Evolutionary conservation across 805 yeast genomes (phyloP).

Genomic region (Komagataella mondaviorum): DNA sequence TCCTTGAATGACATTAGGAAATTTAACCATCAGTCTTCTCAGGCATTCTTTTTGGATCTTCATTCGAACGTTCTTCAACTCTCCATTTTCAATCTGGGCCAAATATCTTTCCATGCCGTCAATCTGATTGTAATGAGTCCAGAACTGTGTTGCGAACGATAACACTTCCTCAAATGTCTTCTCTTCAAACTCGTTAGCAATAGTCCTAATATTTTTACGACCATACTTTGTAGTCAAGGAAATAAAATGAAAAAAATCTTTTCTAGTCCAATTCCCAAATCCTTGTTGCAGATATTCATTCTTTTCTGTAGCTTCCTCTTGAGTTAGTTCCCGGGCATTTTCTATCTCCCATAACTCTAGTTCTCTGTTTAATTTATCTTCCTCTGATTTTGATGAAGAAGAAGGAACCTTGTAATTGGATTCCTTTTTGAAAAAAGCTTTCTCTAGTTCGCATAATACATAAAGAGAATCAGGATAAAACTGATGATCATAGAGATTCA

Average conservation of each 20-base stretch:
- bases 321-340: constrained; percentile 42
- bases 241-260: constrained; percentile 62
- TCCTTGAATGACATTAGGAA: constrained; percentile 82
- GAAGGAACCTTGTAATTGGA: constrained; percentile 41
- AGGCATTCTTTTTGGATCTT: constrained; percentile 32
- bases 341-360: constrained; percentile 45
- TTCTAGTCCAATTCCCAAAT: constrained; percentile 56
- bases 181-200: constrained; percentile 41
- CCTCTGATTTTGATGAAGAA: constrained; percentile 36
- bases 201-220: constrained; percentile 30
- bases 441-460: constrained; percentile 49
- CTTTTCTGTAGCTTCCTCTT: constrained; percentile 44
- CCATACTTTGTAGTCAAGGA: constrained; percentile 63
- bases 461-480: constrained; percentile 46
- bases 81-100: constrained; percentile 62
- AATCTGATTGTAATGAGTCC: constrained; percentile 45
- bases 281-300: constrained; percentile 39
- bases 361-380: constrained; percentile 19
- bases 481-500: constrained; percentile 61
- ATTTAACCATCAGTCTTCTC: constrained; percentile 35
- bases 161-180: constrained; percentile 48
- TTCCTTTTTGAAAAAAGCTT: constrained; percentile 44
- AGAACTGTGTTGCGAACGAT: constrained; percentile 44
- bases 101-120: constrained; percentile 64
- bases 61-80: constrained; percentile 46